These are phyloP conservation scores for Sporothrix luriei DNA, from an alignment of 2,329 filamentous ascomycete species.

Conservation along the genomic window DNA sequence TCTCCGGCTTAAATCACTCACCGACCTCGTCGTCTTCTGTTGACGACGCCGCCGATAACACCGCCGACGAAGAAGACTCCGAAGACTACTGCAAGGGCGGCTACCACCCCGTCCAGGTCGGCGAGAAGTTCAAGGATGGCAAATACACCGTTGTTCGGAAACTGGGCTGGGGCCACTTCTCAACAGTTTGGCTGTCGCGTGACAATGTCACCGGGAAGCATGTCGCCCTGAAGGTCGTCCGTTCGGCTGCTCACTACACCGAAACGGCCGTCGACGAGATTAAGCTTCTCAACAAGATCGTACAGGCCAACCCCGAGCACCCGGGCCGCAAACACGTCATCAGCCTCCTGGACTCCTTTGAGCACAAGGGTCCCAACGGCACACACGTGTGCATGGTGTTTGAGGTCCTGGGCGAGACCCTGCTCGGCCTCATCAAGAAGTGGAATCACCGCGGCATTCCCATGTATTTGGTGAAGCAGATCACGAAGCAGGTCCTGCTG, in stretches of 20 bases:
- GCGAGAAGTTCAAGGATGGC: conserved; percentile 96
- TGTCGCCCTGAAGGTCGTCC: conserved; percentile 95
- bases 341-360: conserved; percentile 93
- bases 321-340: conserved; percentile 94
- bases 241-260: conserved; percentile 96
- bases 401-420: conserved; percentile 92
- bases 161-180: conserved; percentile 97
- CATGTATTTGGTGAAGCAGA: conserved; percentile 95
- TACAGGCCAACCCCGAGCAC: conserved; percentile 91
- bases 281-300: conserved; percentile 95
- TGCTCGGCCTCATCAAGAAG: conserved; percentile 92
- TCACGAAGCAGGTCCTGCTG: conserved; percentile 95
- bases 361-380: conserved; percentile 95
- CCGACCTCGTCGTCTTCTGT: conserved; percentile 75
- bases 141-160: conserved; percentile 96
- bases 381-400: conserved; percentile 99
- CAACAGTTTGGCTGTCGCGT: conserved; percentile 84
- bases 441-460: conserved; percentile 98
- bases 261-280: conserved; percentile 99
- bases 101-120: conserved; percentile 92
- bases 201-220: conserved; percentile 91
- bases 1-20: conserved; percentile 67
- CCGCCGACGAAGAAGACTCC: conserved; percentile 96
- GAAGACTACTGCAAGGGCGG: conserved; percentile 99
- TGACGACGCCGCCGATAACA: conserved; percentile 85